Base-by-base conservation (phyloP, 352 stramenopile genomes). In the Phytophthora ramorum region DNA sequence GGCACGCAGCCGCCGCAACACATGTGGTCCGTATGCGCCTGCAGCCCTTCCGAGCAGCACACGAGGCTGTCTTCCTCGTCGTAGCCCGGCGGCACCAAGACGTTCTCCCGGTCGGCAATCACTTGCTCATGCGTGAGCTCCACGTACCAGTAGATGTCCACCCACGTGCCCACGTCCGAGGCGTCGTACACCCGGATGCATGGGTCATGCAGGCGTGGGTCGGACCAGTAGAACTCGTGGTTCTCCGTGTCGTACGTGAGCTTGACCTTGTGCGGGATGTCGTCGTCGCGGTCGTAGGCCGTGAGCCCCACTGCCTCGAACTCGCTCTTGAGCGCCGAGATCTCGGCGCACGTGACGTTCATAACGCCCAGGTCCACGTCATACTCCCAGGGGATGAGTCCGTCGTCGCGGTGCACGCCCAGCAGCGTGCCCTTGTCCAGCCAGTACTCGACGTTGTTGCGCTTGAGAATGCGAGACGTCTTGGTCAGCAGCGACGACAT, bases 241-340 rank as follows among this genome's bases (percentile, higher is more conserved):
- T 91, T 91, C 78, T 93, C 85, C 20, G 82, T 93, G 66, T 93
- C 85, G 59, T 91, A 93, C 57, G 85, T 93, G 58, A 93, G 77
- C 67, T 93, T 91, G 45, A 90, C 82, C 58, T 93, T 91, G 71
- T 93, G 85, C 24, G 85, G 68, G 61, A 91, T 91, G 58, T 89
- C 77, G 64, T 93, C 85, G 14, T 76, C 60, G 28, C 85, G 82
- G 53, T 91, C 82, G 56, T 91, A 93, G 5, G 78, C 82, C 19
- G 76, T 79, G 58, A 93, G 76, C 53, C 83, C 85, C 5, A 85
- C 79, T 14, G 66, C 66, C 20, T 71, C 70, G 50, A 93, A 91
- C 60, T 90, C 75, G 59, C 54, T 58, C 63, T 93, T 93, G 34
- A 93, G 72, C 38, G 70, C 72, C 38, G 85, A 90, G 56, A 94